Evolutionary conservation across 176 grass and related monocot genomes (phyloP).

Genomic region (Canna indica): DNA sequence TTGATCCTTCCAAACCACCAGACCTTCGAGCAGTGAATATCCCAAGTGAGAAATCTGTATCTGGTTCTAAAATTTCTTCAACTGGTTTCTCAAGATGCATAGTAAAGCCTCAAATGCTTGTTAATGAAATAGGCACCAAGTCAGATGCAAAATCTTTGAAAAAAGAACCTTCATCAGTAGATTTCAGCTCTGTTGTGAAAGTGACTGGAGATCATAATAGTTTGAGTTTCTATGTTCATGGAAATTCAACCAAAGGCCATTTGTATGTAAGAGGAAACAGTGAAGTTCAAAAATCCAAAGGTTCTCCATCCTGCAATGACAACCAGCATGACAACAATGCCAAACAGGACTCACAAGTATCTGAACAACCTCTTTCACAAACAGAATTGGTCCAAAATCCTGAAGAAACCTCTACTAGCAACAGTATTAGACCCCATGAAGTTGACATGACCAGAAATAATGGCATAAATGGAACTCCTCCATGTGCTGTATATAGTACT

Average conservation of each 20-base stretch:
- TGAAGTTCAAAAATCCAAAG: conserved; percentile 29
- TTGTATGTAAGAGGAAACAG: conserved; percentile 22
- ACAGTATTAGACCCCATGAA: conserved; percentile 12
- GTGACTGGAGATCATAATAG: conserved; percentile 27
- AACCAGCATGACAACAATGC: conserved; percentile 20
- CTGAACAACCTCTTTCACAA: conserved; percentile 19
- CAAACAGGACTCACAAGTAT: conserved; percentile 26
- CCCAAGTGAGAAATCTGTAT: conserved; percentile 28
- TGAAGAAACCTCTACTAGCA: conserved; percentile 23
- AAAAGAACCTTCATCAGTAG: conserved; percentile 27
- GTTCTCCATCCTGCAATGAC: conserved; percentile 27
- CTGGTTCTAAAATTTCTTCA: conserved; percentile 26
- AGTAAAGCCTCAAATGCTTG: background rate
- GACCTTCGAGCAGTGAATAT: conserved; percentile 44
- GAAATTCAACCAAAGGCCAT: conserved; percentile 22
- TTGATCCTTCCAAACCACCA: conserved; percentile 89
- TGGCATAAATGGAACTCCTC: conserved; percentile 22
- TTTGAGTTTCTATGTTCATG: conserved; percentile 25
- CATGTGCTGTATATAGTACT: background rate
- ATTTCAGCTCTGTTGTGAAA: conserved; percentile 29
- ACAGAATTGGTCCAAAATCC: conserved; percentile 41
- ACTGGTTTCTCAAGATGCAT: conserved; percentile 17
- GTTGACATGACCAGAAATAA: conserved; percentile 30
- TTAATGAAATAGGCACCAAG: conserved; percentile 7
- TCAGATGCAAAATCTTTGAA: conserved; percentile 17